These are phyloP conservation scores for Priceomyces carsonii DNA, from an alignment of 805 yeast species.

Conservation along the genomic window DNA sequence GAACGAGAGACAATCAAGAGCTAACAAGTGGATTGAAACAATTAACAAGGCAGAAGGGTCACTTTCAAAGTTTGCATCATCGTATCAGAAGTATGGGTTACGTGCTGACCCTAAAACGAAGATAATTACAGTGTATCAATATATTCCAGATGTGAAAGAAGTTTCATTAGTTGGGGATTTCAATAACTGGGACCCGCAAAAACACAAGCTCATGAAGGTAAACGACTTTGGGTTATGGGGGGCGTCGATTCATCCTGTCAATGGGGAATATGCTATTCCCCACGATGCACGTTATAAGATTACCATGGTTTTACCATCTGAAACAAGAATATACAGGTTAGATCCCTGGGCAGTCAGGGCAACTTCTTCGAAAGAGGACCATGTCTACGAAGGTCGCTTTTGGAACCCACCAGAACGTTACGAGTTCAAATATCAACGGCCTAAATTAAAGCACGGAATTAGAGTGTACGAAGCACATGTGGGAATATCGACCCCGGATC, in stretches of 20 bases:
- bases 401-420: constrained; percentile 79
- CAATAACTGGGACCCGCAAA: constrained; percentile 71
- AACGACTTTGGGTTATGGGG: constrained; percentile 75
- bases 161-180: constrained; percentile 92
- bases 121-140: constrained; percentile 68
- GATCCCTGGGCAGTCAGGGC: constrained; percentile 92
- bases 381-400: constrained; percentile 79
- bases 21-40: constrained; percentile 60
- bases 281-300: constrained; percentile 83
- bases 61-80: constrained; percentile 67
- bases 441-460: constrained; percentile 50
- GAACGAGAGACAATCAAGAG: constrained; percentile 63
- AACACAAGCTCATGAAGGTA: constrained; percentile 52
- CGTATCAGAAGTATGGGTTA: constrained; percentile 77
- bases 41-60: constrained; percentile 59
- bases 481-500: constrained; percentile 92
- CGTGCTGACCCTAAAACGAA: constrained; percentile 56
- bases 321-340: constrained; percentile 72
- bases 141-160: constrained; percentile 83
- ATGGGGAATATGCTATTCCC: constrained; percentile 64
- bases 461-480: constrained; percentile 94
- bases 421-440: constrained; percentile 64
- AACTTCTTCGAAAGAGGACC: constrained; percentile 60
- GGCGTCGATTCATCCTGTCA: constrained; percentile 56
- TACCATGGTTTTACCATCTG: constrained; percentile 61